Conservation (phyloP, 139 green algal species). For the Chlamydomonas incerta region DNA sequence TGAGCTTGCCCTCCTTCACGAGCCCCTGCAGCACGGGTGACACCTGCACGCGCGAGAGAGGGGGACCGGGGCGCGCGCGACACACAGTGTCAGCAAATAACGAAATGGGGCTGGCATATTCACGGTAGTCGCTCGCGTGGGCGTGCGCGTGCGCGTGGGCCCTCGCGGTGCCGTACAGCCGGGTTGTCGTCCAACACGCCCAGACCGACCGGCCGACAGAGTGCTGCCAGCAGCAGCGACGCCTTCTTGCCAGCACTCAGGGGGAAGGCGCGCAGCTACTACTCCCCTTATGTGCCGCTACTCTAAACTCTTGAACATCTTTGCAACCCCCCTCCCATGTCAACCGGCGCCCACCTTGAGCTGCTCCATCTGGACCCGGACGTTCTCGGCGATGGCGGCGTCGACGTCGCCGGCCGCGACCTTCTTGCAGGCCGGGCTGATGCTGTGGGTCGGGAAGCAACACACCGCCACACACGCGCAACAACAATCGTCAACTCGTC, state of each 20-base stretch:
- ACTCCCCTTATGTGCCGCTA: no score
- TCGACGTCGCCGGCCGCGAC: not conserved
- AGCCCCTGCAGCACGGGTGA: conserved; percentile 3
- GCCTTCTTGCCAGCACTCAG: not conserved
- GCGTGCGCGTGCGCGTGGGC: not conserved
- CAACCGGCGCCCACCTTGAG: not conserved
- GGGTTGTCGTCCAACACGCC: not conserved
- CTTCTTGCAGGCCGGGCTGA: conserved; percentile 2
- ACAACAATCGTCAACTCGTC: not conserved
- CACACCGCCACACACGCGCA: not conserved
- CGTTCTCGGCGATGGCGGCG: not conserved
- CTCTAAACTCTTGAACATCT: no score
- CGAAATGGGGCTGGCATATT: not conserved
- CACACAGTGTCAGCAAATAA: not conserved
- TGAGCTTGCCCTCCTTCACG: conserved; percentile 4
- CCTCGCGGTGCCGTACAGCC: not conserved
- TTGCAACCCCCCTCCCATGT: not conserved
- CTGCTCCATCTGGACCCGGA: not conserved
- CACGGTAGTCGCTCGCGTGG: no score
- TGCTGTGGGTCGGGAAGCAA: not conserved
- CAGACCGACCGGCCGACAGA: not conserved
- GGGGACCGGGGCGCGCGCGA: no score
- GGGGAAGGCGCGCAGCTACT: no score
- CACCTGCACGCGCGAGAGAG: not conserved
- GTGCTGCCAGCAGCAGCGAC: not conserved